Conservation (phyloP, 2,329 filamentous ascomycete genomes). For the Didymellaceae sp. region DNA sequence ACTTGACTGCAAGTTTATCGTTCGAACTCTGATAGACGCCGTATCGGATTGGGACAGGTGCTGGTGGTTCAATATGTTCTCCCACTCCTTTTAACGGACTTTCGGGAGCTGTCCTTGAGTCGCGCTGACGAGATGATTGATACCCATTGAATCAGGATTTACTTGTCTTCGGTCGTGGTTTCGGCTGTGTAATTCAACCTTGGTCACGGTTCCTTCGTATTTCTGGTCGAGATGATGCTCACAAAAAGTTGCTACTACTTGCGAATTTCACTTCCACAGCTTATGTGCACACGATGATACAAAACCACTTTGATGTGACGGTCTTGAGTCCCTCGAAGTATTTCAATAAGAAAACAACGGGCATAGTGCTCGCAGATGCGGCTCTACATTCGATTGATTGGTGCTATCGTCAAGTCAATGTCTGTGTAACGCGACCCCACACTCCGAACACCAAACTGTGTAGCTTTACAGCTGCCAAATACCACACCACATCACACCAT, state of each 20-base stretch:
- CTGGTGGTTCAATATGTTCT: conserved; percentile 34
- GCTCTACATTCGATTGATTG: no score
- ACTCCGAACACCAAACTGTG: background rate
- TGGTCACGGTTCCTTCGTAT: conserved; percentile 24
- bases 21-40: conserved; percentile 32
- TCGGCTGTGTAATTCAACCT: conserved; percentile 27
- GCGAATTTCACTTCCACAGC: background rate
- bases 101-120: conserved; percentile 27
- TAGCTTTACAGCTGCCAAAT: background rate
- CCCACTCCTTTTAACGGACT: conserved; percentile 24
- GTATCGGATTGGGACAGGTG: conserved; percentile 34
- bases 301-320: no score
- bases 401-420: background rate
- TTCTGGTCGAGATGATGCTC: conserved; percentile 12
- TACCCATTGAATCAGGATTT: conserved; percentile 50
- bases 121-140: conserved; percentile 48
- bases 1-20: conserved; percentile 21
- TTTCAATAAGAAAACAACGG: no score
- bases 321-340: no score
- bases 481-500: background rate
- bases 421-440: conserved; percentile 1
- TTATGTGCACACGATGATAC: background rate
- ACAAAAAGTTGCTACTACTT: conserved; percentile 21
- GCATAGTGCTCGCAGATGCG: no score
- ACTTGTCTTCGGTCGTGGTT: conserved; percentile 34